Evolutionary conservation across 306 rosid genomes (phyloP).

Genomic region (barrel medic (Medicago truncatula)): MtrunA17r5.0-ANR NC_053042.1:35549501-35550000

Average conservation of each 20-base stretch:
- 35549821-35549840: not conserved
- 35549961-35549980: constrained; percentile 1
- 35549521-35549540: constrained; percentile 48
- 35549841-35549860: not conserved
- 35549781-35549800: not conserved
- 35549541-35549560: constrained; percentile 52
- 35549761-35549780: not conserved
- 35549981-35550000: not conserved
- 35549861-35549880: constrained; percentile 7
- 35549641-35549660: constrained; percentile 3
- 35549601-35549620: constrained; percentile 20
- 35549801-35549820: not conserved
- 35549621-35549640: constrained; percentile 11
- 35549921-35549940: not conserved
- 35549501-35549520: constrained; percentile 48
- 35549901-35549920: constrained; percentile 6
- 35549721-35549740: not conserved
- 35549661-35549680: constrained; percentile 20
- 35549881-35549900: constrained; percentile 8
- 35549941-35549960: constrained; percentile 13
- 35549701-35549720: not conserved
- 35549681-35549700: not conserved
- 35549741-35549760: too few species aligned
- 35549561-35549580: constrained; percentile 42
- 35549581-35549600: constrained; percentile 17